Evolutionary conservation across 257 asterid genomes (phyloP).

Genomic region (Echium plantagineum): DNA sequence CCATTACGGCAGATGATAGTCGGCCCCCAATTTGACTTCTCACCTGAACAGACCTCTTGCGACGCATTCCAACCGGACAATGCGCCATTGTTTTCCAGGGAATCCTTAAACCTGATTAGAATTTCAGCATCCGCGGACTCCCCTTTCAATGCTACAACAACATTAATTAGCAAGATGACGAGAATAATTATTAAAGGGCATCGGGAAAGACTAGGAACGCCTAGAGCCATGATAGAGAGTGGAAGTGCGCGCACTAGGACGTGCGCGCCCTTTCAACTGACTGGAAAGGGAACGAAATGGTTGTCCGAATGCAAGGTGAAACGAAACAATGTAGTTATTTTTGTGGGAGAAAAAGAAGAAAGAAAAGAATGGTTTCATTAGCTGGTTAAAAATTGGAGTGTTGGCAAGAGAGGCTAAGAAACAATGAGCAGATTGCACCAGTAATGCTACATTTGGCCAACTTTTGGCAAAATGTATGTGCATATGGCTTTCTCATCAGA

Average conservation of each 20-base stretch:
- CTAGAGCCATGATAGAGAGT: neutral
- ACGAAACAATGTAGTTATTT: neutral
- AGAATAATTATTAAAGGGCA: no score
- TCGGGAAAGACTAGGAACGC: neutral
- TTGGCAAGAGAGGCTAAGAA: neutral
- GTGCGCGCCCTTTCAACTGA: neutral
- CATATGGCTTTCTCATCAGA: neutral
- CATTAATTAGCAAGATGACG: constrained; percentile 2
- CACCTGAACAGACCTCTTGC: constrained; percentile 25
- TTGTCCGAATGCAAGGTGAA: no score
- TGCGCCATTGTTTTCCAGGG: constrained; percentile 16
- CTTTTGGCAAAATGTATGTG: no score
- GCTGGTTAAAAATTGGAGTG: neutral
- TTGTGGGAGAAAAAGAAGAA: neutral
- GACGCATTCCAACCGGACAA: constrained; percentile 28
- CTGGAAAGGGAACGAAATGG: neutral
- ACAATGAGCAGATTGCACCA: no score
- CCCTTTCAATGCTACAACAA: neutral
- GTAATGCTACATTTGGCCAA: no score
- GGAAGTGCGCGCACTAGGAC: neutral
- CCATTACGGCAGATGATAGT: constrained; percentile 37
- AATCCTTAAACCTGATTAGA: constrained; percentile 31
- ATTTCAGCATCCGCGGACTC: constrained; percentile 24
- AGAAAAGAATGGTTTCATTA: neutral
- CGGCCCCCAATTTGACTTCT: constrained; percentile 28